A percentile compares a stretch with the other conserved stretches of the same genome.
Conservation (phyloP, 441 rosid genomes). For the Hura crepitans region DNA sequence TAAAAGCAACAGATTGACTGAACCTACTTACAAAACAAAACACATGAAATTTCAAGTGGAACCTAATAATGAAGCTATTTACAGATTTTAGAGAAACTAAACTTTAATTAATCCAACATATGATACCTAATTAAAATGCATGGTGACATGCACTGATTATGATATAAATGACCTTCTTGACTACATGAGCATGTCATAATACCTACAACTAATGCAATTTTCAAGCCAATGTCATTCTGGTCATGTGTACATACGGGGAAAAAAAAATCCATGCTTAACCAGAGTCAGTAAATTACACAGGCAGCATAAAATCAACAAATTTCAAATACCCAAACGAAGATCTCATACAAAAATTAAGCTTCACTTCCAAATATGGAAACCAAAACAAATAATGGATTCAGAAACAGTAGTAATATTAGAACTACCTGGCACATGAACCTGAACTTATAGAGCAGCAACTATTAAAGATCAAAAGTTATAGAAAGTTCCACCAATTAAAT, state of each 20-base stretch:
- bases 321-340: neutral
- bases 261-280: neutral
- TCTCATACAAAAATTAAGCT: neutral
- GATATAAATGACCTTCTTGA: neutral
- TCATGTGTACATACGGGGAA: neutral
- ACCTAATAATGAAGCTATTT: neutral
- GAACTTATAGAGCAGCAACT: slow-evolving; percentile 6
- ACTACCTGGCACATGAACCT: slow-evolving; percentile 23
- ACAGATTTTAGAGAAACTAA: neutral
- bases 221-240: neutral
- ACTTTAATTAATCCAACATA: neutral
- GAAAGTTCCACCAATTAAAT: slow-evolving; percentile 14
- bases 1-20: neutral
- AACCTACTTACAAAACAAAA: neutral
- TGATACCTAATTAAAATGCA: neutral
- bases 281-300: neutral
- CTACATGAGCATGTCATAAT: neutral
- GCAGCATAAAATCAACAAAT: neutral
- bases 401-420: slow-evolving; percentile 14
- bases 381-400: neutral
- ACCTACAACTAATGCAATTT: neutral
- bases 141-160: neutral
- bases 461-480: slow-evolving; percentile 11
- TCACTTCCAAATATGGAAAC: neutral
- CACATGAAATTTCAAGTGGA: neutral